Evolutionary conservation across 129 eudicot genomes (phyloP), one percentile per base, ranked within the genome.

Genomic region (Sambucus nigra): DNA sequence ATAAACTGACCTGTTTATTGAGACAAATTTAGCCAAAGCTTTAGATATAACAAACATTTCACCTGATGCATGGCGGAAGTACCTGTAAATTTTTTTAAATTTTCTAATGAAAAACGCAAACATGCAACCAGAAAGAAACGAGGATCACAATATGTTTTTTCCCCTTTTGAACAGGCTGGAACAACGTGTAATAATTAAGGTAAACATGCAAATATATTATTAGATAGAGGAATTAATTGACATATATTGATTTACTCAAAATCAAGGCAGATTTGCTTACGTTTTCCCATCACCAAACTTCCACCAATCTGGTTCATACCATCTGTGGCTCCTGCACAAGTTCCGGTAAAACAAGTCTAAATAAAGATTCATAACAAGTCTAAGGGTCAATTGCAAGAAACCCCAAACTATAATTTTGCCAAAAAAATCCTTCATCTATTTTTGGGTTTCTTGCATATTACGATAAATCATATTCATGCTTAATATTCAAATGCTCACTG

Each of bases 291-390:
- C 94, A 23, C 97, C 97, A 67, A 89, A 89, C 71, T 89, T 89
- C 97, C 97, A 89, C 97, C 97, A 89, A 66, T 89, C 95, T 0
- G 95, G 97, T 74, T 89, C 97, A 57, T 89, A 89, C 97, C 97
- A 89, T 74, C 73, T 79, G 64, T 84, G 80, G 65, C 75, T 75
- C 80, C 97, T 89, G 82, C 73, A 61, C n/a, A 78, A 73, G 67
- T 71, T 49, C 64, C 52, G 68, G 26, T 35, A 67, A 44, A 26
- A 25, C 42, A 20, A 51, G 39, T 47, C 13, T 24, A 29, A 35
- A 64, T 31, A 51, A 11, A 45, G 18, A 44, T 29, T 17, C 26
- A 47, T 35, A 65, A 60, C 33, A 3, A 5, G 10, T 31, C 38
- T 9, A 9, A 31, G 38, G n/a, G n/a, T n/a, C n/a, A n/a, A n/a